phyloP scores from a whole-genome alignment of 73 alveolate genomes.

The Urostyla sp. region DNA sequence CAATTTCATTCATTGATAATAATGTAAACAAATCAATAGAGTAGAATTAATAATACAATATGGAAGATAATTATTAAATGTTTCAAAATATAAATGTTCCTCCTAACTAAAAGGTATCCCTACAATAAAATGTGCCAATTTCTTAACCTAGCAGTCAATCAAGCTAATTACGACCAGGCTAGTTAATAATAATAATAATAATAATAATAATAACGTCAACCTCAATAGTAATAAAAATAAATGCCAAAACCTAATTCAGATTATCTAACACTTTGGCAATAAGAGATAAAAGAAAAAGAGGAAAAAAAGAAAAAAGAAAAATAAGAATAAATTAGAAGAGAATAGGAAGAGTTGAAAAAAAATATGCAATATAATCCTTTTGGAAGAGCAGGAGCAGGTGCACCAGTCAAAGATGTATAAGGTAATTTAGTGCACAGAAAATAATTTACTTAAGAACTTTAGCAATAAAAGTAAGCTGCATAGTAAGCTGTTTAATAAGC shows the following conservation, averaged over 20 bases:
- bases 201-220: neutral
- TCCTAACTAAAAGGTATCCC: neutral
- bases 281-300: slow-evolving; percentile 51
- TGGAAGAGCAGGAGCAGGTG: slow-evolving; percentile 67
- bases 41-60: neutral
- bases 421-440: slow-evolving; percentile 37
- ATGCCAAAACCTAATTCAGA: slow-evolving; percentile 12
- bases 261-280: neutral
- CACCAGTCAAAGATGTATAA: slow-evolving; percentile 48
- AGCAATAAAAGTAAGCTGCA: too few relatives aligned
- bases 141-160: neutral
- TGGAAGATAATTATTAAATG: neutral
- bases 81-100: slow-evolving; percentile 1
- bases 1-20: neutral
- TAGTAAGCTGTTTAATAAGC: too few relatives aligned
- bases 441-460: neutral
- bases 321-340: slow-evolving; percentile 45
- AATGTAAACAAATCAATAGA: neutral
- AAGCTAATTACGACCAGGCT: neutral
- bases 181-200: too few relatives aligned
- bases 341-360: slow-evolving; percentile 45
- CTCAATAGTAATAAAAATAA: neutral
- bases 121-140: neutral
- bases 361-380: slow-evolving; percentile 44
- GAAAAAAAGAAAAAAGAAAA: slow-evolving; percentile 51